Conservation (phyloP, 441 rosid species). For the Isatis lusitanica region DNA sequence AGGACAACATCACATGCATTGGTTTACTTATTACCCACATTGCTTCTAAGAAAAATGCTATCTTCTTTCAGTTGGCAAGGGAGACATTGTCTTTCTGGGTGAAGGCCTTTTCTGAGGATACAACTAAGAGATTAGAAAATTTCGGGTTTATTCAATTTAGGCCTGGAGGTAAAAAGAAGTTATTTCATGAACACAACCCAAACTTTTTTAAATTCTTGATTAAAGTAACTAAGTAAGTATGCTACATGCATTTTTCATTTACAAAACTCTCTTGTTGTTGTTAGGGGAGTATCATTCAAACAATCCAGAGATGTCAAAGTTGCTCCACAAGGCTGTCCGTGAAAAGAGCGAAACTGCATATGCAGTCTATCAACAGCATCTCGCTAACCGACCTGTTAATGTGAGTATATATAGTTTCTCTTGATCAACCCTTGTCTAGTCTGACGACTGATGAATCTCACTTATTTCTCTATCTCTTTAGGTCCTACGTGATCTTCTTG, state of each 20-base stretch:
- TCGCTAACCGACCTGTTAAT: conserved; percentile 94
- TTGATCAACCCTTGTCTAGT: background rate
- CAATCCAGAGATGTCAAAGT: conserved; percentile 98
- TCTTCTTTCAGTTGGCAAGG: conserved; percentile 79
- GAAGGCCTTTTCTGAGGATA: conserved; percentile 97
- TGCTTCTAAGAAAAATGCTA: conserved; percentile 15
- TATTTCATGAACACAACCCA: background rate
- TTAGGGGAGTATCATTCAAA: conserved; percentile 98
- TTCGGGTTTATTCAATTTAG: conserved; percentile 94
- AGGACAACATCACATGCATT: conserved; percentile 13
- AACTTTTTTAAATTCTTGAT: background rate
- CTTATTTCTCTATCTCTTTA: conserved; percentile 17
- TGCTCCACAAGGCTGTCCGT: conserved; percentile 99
- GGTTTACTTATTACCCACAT: background rate
- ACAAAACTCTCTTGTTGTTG: conserved; percentile 1
- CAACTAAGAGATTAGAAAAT: conserved; percentile 96
- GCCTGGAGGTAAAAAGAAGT: conserved; percentile 73
- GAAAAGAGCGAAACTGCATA: conserved; percentile 93
- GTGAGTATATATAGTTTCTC: conserved; percentile 44
- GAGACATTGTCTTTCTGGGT: conserved; percentile 98
- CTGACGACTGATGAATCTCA: background rate
- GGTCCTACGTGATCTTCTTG: conserved; percentile 98
- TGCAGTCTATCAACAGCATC: conserved; percentile 94
- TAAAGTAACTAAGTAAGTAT: no score
- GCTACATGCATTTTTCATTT: background rate